Conservation (phyloP, 176 grass and related monocot species). For the Aegilops speltoides region DNA sequence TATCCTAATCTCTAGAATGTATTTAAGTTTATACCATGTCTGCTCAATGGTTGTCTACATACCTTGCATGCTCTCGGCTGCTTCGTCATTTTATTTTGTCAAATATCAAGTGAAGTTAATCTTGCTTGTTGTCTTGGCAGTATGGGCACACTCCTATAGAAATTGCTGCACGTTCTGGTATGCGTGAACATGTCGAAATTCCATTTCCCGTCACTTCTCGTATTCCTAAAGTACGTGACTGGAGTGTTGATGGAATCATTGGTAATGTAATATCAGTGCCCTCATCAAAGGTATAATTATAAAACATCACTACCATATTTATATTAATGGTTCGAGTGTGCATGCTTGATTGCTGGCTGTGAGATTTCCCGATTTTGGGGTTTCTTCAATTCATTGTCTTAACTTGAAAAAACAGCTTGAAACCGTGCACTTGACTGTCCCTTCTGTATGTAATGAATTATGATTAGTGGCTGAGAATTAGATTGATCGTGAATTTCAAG, state of each 20-base stretch:
- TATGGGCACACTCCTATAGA: conserved; percentile 15
- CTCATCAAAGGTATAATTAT: background rate
- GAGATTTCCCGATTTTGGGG: background rate
- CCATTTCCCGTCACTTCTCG: conserved; percentile 31
- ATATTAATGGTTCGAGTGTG: conserved; percentile 8
- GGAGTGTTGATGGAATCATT: conserved; percentile 44
- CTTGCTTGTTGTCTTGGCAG: conserved; percentile 10
- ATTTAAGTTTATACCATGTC: background rate
- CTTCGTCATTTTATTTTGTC: background rate
- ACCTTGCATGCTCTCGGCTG: background rate
- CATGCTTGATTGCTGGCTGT: background rate
- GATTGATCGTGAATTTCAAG: background rate
- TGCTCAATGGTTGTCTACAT: background rate
- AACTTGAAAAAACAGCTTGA: background rate
- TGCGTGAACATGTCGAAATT: conserved; percentile 24
- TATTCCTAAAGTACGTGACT: conserved; percentile 8
- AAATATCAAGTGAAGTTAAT: conserved; percentile 9
- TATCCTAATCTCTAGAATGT: background rate
- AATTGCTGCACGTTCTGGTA: conserved; percentile 14
- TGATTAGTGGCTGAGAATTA: background rate
- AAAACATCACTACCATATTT: background rate
- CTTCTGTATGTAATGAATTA: background rate
- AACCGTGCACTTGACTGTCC: background rate
- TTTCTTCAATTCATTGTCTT: conserved; percentile 6
- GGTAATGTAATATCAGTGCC: conserved; percentile 20